Conservation (phyloP, 176 grass and related monocot genomes). For the Phoenix roebelenii region DNA sequence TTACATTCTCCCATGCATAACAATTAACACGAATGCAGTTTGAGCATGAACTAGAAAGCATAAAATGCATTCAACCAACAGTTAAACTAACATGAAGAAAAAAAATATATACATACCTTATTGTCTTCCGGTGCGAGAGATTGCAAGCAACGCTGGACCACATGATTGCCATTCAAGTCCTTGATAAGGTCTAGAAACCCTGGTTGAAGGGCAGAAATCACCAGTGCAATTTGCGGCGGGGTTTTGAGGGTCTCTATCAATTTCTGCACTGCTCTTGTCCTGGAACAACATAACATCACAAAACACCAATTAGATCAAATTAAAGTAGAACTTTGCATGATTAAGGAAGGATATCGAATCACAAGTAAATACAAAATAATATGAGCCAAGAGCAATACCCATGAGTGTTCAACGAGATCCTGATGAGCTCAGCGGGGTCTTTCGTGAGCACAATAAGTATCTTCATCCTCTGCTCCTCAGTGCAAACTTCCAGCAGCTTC, state of each 20-base stretch:
- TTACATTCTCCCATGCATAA: too few species aligned
- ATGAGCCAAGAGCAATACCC: slow-evolving; percentile 47
- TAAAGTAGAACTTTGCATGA: too few species aligned
- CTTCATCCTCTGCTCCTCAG: slow-evolving; percentile 55
- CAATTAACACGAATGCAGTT: too few species aligned
- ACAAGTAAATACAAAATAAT: too few species aligned
- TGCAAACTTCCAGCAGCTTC: slow-evolving; percentile 64
- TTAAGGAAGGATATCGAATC: too few species aligned
- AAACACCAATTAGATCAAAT: not conserved
- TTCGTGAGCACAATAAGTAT: slow-evolving; percentile 45
- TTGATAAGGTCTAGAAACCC: slow-evolving; percentile 61
- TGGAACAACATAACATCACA: not conserved
- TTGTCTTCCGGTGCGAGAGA: slow-evolving; percentile 62
- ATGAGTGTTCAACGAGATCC: slow-evolving; percentile 56
- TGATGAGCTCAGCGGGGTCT: slow-evolving; percentile 38
- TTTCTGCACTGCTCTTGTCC: not conserved
- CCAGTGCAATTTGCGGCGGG: slow-evolving; percentile 26
- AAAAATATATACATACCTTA: slow-evolving; percentile 36
- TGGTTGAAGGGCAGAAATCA: slow-evolving; percentile 50
- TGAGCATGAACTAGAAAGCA: too few species aligned
- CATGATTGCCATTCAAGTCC: slow-evolving; percentile 86
- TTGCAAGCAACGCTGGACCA: slow-evolving; percentile 70
- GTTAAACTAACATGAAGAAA: too few species aligned
- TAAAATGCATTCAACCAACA: too few species aligned
- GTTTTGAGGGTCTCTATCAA: not conserved